Evolutionary conservation across 768 basidiomycete species (phyloP).

Genomic region (Lentinus brumalis): DNA sequence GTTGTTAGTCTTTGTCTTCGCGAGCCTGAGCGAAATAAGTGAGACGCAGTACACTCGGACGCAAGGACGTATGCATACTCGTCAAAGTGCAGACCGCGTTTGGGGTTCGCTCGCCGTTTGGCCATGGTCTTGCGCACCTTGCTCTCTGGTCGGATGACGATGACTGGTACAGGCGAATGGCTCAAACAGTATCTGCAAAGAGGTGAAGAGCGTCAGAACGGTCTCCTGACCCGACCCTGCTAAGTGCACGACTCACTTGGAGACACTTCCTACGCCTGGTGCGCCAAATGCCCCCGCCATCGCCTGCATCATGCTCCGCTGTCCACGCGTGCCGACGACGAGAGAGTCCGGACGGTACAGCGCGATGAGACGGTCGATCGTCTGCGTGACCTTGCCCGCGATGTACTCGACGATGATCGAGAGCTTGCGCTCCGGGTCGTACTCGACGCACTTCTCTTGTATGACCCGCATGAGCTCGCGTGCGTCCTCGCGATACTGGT

Average conservation of each 20-base stretch:
- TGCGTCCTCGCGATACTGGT: constrained; percentile 82
- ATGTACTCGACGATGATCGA: constrained; percentile 94
- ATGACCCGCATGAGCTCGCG: constrained; percentile 76
- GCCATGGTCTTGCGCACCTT: constrained; percentile 84
- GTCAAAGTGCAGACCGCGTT: constrained; percentile 84
- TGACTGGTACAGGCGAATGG: constrained; percentile 93
- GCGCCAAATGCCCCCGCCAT: constrained; percentile 53
- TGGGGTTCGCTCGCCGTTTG: constrained; percentile 87
- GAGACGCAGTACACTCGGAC: background rate
- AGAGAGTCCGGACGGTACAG: constrained; percentile 91
- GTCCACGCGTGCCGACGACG: constrained; percentile 89
- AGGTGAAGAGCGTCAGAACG: too few species aligned
- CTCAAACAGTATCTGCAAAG: constrained; percentile 74
- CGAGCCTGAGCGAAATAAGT: constrained; percentile 9
- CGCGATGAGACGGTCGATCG: constrained; percentile 89
- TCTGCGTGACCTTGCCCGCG: constrained; percentile 85
- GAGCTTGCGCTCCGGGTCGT: constrained; percentile 80
- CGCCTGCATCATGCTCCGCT: constrained; percentile 53
- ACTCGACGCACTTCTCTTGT: constrained; percentile 79
- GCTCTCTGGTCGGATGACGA: constrained; percentile 89
- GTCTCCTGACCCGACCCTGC: too few species aligned
- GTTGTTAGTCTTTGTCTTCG: constrained; percentile 19
- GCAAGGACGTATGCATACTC: constrained; percentile 39
- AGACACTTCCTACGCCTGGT: constrained; percentile 64
- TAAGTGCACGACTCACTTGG: constrained; percentile 48